phyloP scores from a whole-genome alignment of 768 basidiomycete species.

The Coprinopsis marcescibilis region DNA sequence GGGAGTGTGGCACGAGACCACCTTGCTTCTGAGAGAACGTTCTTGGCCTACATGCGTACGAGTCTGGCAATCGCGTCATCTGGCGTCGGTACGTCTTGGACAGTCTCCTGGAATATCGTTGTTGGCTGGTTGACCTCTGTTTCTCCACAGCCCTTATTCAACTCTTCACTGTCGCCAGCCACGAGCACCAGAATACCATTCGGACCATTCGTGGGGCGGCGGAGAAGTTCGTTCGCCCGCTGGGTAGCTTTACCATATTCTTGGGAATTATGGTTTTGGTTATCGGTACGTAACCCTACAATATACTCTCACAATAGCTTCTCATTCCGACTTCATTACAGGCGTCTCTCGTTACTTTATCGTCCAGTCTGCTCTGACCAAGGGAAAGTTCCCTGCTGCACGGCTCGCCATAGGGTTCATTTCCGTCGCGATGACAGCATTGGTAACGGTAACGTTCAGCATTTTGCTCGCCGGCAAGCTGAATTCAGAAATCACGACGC shows the following conservation, averaged over 20 bases:
- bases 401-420: constrained; percentile 37
- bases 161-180: constrained; percentile 37
- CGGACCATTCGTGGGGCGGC: constrained; percentile 15
- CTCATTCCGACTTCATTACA: constrained; percentile 17
- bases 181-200: constrained; percentile 7
- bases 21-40: constrained; percentile 57
- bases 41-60: constrained; percentile 60
- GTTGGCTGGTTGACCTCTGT: background rate
- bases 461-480: constrained; percentile 31
- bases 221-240: constrained; percentile 37
- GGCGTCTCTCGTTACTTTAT: constrained; percentile 49
- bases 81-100: constrained; percentile 46
- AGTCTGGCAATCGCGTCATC: constrained; percentile 53
- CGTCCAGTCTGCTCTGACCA: constrained; percentile 43
- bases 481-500: no score
- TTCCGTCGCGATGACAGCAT: constrained; percentile 29
- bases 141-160: constrained; percentile 35
- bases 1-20: constrained; percentile 64
- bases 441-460: constrained; percentile 39
- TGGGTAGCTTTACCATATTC: constrained; percentile 45
- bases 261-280: constrained; percentile 42
- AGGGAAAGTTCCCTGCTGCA: constrained; percentile 52
- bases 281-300: constrained; percentile 34
- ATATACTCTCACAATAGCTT: background rate
- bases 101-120: background rate